phyloP scores from a whole-genome alignment of 768 basidiomycete species.

The Exidia glandulosa region DNA sequence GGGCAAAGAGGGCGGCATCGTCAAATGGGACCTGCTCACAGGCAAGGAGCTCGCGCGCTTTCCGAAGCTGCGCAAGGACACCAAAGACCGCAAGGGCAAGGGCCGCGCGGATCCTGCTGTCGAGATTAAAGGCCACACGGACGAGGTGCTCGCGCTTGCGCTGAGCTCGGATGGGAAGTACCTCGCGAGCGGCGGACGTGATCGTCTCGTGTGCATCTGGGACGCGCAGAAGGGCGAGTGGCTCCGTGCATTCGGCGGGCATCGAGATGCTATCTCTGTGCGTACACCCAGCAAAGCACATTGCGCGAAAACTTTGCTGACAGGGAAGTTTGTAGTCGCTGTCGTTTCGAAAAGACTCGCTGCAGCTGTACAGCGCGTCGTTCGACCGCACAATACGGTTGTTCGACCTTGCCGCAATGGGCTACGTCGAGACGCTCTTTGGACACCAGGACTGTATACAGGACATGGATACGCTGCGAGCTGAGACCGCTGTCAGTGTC shows the following conservation, averaged over 20 bases:
- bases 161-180: constrained; percentile 76
- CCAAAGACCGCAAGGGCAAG: constrained; percentile 46
- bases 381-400: constrained; percentile 86
- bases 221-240: constrained; percentile 63
- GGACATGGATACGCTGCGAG: constrained; percentile 66
- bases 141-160: constrained; percentile 76
- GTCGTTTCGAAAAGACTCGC: constrained; percentile 64
- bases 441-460: constrained; percentile 90
- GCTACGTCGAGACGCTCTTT: constrained; percentile 92
- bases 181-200: constrained; percentile 79
- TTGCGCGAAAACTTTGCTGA: neutral
- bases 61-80: constrained; percentile 40
- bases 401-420: constrained; percentile 73
- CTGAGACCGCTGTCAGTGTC: constrained; percentile 75
- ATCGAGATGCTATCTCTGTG: constrained; percentile 58
- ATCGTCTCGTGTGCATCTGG: constrained; percentile 79
- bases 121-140: constrained; percentile 65
- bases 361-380: constrained; percentile 61
- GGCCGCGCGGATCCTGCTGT: constrained; percentile 27
- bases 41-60: constrained; percentile 50
- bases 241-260: constrained; percentile 73
- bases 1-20: constrained; percentile 83
- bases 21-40: constrained; percentile 67
- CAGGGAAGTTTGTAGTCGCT: constrained; percentile 34
- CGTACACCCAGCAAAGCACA: constrained; percentile 18